phyloP scores from a whole-genome alignment of 148 eudicot genomes.

The Camellia lanceoleosa region DNA sequence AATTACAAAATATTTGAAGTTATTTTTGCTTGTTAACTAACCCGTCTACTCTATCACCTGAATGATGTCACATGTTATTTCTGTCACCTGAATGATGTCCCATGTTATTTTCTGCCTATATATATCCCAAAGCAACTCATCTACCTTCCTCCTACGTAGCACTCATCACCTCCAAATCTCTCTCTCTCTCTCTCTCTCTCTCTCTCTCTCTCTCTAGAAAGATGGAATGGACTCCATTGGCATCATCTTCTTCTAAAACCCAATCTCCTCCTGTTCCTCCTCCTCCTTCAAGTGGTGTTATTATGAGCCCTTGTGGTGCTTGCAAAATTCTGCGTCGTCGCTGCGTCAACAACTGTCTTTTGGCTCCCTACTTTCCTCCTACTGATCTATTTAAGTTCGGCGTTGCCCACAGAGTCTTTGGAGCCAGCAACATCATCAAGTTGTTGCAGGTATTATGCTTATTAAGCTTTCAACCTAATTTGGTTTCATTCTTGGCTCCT shows the following conservation, averaged over 20 bases:
- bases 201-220: not conserved
- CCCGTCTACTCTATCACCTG: too few relatives aligned
- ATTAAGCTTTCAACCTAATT: too few relatives aligned
- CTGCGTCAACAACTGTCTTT: conserved; percentile 55
- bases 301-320: conserved; percentile 68
- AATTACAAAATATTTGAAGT: too few relatives aligned
- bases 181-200: not conserved
- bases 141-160: too few relatives aligned
- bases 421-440: conserved; percentile 81
- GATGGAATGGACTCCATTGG: conserved; percentile 5
- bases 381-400: conserved; percentile 69
- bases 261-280: conserved; percentile 1
- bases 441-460: conserved; percentile 50
- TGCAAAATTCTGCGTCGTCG: conserved; percentile 69
- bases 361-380: conserved; percentile 78
- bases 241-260: conserved; percentile 3
- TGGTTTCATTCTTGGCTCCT: not conserved
- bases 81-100: too few relatives aligned
- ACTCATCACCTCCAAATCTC: not conserved
- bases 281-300: conserved; percentile 15
- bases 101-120: too few relatives aligned
- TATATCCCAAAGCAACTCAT: too few relatives aligned
- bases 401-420: conserved; percentile 71
- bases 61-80: too few relatives aligned
- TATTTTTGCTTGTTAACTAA: too few relatives aligned